Conservation (phyloP, 2,329 filamentous ascomycete genomes). For the Botryotinia convoluta region DNA sequence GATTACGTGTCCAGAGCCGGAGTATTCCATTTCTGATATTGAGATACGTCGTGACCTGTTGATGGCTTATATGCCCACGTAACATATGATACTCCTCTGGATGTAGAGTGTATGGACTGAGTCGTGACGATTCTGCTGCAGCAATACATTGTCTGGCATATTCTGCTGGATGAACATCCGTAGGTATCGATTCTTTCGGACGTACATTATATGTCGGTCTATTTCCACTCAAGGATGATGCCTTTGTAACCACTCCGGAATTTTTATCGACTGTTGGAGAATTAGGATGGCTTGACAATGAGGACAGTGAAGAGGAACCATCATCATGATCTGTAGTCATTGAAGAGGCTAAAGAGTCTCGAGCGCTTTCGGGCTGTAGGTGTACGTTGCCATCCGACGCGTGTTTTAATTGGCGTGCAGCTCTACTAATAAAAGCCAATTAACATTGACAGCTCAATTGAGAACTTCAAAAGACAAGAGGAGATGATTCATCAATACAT, state of each 20-base stretch:
- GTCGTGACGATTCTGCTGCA: slow-evolving; percentile 82
- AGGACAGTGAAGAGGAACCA: slow-evolving; percentile 49
- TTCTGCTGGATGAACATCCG: slow-evolving; percentile 66
- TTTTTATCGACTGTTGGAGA: slow-evolving; percentile 50
- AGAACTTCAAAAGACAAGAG: slow-evolving; percentile 5
- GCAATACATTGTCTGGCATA: slow-evolving; percentile 91
- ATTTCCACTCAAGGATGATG: slow-evolving; percentile 31
- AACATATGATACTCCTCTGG: slow-evolving; percentile 79
- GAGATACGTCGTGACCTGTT: slow-evolving; percentile 90
- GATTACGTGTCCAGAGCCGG: slow-evolving; percentile 83
- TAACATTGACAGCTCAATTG: neutral
- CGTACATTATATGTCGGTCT: slow-evolving; percentile 55
- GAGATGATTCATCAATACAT: slow-evolving; percentile 30
- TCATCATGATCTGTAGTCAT: slow-evolving; percentile 51
- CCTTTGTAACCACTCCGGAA: slow-evolving; percentile 37
- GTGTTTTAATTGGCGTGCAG: slow-evolving; percentile 27
- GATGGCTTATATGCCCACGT: slow-evolving; percentile 75
- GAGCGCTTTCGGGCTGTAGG: slow-evolving; percentile 38
- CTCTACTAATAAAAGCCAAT: slow-evolving; percentile 34
- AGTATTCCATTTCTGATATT: slow-evolving; percentile 96
- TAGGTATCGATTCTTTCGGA: slow-evolving; percentile 81
- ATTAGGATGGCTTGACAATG: slow-evolving; percentile 61
- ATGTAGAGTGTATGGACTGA: slow-evolving; percentile 88
- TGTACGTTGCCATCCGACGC: slow-evolving; percentile 31
- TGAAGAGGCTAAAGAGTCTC: slow-evolving; percentile 52